These are phyloP conservation scores for Hippophae rhamnoides DNA, from an alignment of 306 rosid genomes.

Conservation along the genomic window DNA sequence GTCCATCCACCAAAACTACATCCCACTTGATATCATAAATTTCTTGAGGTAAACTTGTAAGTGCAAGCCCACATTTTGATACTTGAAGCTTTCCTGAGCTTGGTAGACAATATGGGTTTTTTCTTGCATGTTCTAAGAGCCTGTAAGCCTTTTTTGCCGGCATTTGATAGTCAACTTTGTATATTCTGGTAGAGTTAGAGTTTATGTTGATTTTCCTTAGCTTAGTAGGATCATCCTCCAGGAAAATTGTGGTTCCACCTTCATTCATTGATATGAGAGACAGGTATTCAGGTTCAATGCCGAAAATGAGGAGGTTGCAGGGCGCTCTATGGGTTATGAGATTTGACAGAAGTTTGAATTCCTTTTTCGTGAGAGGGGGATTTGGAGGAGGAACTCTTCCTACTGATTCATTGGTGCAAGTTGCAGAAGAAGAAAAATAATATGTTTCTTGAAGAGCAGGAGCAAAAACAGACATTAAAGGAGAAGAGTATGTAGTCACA, in stretches of 20 bases:
- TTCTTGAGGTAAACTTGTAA: constrained; percentile 55
- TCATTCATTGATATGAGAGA: constrained; percentile 55
- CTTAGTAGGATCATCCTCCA: constrained; percentile 45
- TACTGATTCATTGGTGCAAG: constrained; percentile 12
- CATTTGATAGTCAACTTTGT: constrained; percentile 41
- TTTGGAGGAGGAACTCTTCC: constrained; percentile 7
- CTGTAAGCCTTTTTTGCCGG: constrained; percentile 63
- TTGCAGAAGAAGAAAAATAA: constrained; percentile 9
- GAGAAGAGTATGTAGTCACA: constrained; percentile 35
- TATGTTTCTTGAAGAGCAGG: constrained; percentile 16
- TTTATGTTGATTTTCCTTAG: constrained; percentile 24
- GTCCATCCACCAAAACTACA: constrained; percentile 78
- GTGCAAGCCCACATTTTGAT: constrained; percentile 70
- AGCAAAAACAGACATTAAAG: constrained; percentile 26
- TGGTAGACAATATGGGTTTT: constrained; percentile 41
- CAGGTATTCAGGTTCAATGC: constrained; percentile 55
- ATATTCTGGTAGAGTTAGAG: constrained; percentile 40
- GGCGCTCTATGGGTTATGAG: constrained; percentile 58
- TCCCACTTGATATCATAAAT: constrained; percentile 69
- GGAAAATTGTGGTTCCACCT: constrained; percentile 67
- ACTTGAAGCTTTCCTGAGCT: constrained; percentile 31
- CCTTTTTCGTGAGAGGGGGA: constrained; percentile 41
- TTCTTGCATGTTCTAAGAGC: constrained; percentile 64
- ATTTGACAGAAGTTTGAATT: constrained; percentile 45
- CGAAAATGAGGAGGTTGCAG: constrained; percentile 86